Evolutionary conservation across 1,139 yeast genomes (phyloP).

Genomic region (Blastobotrys indianensis): DNA sequence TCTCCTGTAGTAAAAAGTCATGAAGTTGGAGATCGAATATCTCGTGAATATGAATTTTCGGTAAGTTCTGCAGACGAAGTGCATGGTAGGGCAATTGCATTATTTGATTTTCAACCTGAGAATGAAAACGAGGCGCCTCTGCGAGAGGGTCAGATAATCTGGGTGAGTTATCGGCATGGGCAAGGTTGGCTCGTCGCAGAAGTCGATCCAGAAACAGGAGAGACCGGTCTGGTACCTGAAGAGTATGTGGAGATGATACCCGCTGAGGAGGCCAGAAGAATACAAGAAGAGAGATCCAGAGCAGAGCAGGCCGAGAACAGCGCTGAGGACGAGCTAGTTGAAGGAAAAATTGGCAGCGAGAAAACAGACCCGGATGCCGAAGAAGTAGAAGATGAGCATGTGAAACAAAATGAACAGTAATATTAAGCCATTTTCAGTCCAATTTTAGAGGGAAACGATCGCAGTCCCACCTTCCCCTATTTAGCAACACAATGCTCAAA

Average conservation of each 20-base stretch:
- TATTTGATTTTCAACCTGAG: slow-evolving; percentile 87
- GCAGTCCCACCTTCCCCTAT: too few relatives aligned
- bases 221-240: slow-evolving; percentile 92
- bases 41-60: slow-evolving; percentile 32
- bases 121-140: slow-evolving; percentile 86
- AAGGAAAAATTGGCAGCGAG: not conserved
- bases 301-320: not conserved
- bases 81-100: slow-evolving; percentile 67
- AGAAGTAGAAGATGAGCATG: not conserved
- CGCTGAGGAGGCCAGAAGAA: slow-evolving; percentile 22
- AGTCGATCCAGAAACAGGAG: slow-evolving; percentile 60
- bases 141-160: slow-evolving; percentile 73
- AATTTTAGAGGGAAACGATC: too few relatives aligned
- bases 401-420: too few relatives aligned
- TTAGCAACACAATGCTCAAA: too few relatives aligned
- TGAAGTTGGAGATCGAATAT: slow-evolving; percentile 29
- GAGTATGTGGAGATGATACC: slow-evolving; percentile 68
- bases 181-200: slow-evolving; percentile 98
- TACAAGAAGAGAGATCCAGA: slow-evolving; percentile 12
- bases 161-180: slow-evolving; percentile 88
- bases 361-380: not conserved
- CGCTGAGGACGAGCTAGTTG: not conserved
- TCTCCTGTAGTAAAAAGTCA: slow-evolving; percentile 24
- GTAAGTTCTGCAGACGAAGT: slow-evolving; percentile 38
- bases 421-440: too few relatives aligned